Conservation (phyloP, 139 green algal species). For the Haematococcus lacustris region DNA sequence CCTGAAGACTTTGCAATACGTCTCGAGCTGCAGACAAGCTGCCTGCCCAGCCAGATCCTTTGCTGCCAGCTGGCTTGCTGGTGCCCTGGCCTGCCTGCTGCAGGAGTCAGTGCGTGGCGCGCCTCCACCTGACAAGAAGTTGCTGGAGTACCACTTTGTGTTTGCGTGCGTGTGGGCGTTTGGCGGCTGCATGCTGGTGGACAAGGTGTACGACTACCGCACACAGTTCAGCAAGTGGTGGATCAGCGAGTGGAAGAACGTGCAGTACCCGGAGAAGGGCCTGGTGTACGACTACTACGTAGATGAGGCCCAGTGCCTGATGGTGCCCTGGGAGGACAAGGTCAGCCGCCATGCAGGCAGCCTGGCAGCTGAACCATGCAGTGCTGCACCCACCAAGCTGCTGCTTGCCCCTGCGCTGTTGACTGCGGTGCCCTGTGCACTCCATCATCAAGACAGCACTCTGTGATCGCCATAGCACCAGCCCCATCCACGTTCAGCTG, state of each 20-base stretch:
- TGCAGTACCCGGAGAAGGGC: conserved; percentile 69
- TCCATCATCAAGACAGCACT: too few relatives aligned
- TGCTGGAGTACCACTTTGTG: conserved; percentile 88
- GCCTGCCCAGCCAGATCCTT: too few relatives aligned
- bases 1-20: too few relatives aligned
- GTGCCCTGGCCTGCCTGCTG: too few relatives aligned
- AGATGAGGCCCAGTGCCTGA: conserved; percentile 51
- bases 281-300: conserved; percentile 90
- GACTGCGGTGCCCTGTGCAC: too few relatives aligned
- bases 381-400: too few relatives aligned
- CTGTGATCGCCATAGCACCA: too few relatives aligned
- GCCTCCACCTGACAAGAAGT: conserved; percentile 69
- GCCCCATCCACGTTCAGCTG: too few relatives aligned
- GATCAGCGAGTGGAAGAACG: conserved; percentile 67
- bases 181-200: conserved; percentile 77
- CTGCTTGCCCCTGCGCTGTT: conserved; percentile 48
- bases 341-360: conserved; percentile 13
- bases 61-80: too few relatives aligned
- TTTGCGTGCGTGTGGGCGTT: conserved; percentile 90
- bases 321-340: conserved; percentile 69
- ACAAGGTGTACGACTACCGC: conserved; percentile 78
- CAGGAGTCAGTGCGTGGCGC: conserved; percentile 34
- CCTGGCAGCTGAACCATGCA: too few relatives aligned
- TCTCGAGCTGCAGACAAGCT: too few relatives aligned
- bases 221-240: conserved; percentile 85